These are phyloP conservation scores for Paramyrothecium sp. DNA, from an alignment of 2,329 filamentous ascomycete species.

Conservation along the genomic window DNA sequence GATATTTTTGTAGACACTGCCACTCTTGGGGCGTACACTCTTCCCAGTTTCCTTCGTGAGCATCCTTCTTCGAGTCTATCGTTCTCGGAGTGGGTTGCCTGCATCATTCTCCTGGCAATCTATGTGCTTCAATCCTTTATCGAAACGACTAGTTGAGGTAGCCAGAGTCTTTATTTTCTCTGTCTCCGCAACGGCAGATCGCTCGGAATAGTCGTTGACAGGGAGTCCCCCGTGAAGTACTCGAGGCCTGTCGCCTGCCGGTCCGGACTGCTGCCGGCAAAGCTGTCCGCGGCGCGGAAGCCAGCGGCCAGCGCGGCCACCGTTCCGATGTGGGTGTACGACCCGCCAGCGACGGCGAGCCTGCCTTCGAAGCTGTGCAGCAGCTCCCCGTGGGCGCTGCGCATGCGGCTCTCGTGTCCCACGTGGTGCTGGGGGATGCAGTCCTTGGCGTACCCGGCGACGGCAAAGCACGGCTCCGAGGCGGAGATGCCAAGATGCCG, in stretches of 20 bases:
- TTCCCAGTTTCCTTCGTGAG: too few relatives aligned
- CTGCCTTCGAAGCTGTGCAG: conserved; percentile 55
- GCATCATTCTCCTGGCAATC: too few relatives aligned
- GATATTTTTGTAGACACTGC: too few relatives aligned
- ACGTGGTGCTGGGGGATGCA: conserved; percentile 92
- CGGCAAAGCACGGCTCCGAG: conserved; percentile 57
- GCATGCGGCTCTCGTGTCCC: conserved; percentile 68
- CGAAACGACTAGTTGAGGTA: too few relatives aligned
- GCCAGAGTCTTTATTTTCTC: neutral
- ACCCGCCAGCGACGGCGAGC: conserved; percentile 62
- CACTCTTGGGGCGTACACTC: too few relatives aligned
- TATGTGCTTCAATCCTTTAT: too few relatives aligned
- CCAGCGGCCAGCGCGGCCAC: conserved; percentile 50
- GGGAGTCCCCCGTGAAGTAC: conserved; percentile 16
- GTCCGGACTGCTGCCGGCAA: conserved; percentile 25
- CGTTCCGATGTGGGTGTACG: conserved; percentile 52
- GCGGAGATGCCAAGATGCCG: conserved; percentile 71
- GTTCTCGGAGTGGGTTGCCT: too few relatives aligned
- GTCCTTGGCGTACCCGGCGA: conserved; percentile 58
- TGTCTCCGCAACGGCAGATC: neutral
- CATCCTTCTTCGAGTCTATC: too few relatives aligned
- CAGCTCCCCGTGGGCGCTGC: conserved; percentile 53
- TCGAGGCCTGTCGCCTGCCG: conserved; percentile 26
- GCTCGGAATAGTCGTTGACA: neutral
- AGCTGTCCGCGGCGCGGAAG: conserved; percentile 35